Base-by-base conservation (phyloP, 768 basidiomycete genomes). In the Gloeophyllum trabeum region DNA sequence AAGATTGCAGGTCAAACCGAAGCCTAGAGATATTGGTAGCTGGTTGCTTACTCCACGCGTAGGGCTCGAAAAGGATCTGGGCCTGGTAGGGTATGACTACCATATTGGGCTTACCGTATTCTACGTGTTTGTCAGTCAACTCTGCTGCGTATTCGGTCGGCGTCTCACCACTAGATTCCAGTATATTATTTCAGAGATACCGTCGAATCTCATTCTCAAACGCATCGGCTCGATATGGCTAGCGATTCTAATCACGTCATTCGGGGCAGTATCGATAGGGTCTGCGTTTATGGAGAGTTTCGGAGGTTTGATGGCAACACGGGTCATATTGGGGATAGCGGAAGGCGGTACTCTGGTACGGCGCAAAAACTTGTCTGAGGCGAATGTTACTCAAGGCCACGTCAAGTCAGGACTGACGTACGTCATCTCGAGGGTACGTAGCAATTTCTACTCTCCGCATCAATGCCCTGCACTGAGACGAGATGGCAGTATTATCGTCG, bases 311-410 rank as follows among this genome's bases (percentile, higher is more conserved):
- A 51, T 68, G 4, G 61, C 50, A 4, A 65, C 64, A 1, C 51
- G 67, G 25, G 56, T 67, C 1, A 59, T 70, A 36, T 51, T 70
- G 14, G 66, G 66, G 25, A 54, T 68, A 13, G 58, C 63, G 20
- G 67, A 70, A 47, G 65, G 64, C 12, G 67, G 67, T 22, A 65
- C 65, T 1, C 44, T 70, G 55, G 66, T 66, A 39, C 22, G 60
- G 53, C 16, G 6, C 18, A 5, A 34, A 12, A 39, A 34, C 26
- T 42, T 25, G 2, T 43, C 14, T 22, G n/a, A n/a, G n/a, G n/a
- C n/a, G n/a, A n/a, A n/a, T 32, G 21, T 12, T 24, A 24, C 16
- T n/a, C n/a, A n/a, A n/a, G n/a, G n/a, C n/a, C n/a, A n/a, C 28
- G 16, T 32, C 28, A 32, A n/a, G 63, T 60, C 64, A 7, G 67